Base-by-base conservation (phyloP, 2,329 filamentous ascomycete genomes). In the Colletotrichum sp. region DNA sequence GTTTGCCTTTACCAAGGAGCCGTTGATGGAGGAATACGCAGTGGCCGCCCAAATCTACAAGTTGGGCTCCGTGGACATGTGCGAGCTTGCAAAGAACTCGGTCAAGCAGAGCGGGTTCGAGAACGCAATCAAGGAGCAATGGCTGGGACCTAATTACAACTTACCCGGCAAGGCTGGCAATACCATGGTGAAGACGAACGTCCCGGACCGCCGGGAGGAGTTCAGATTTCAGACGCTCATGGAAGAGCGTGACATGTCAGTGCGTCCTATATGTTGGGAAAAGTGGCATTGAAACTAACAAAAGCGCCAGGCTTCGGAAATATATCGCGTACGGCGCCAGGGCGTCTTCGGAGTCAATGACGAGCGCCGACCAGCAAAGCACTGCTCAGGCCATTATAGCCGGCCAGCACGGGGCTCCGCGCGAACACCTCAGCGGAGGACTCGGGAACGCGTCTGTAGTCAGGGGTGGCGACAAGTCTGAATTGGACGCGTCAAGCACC, bases 31-130 rank as follows among this genome's bases (percentile, higher is more conserved):
- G 83, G 97, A 99, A 81, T 99, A 99, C 80, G 96, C 96, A 0
- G 97, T 99, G 11, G 97, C 97, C 5, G 97, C 97, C 6, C 97
- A 99, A 84, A 99, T 99, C 73, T 99, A 98, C 86, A 98, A 98
- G 85, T 91, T 99, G 51, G 97, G 93, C 80, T 94, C 96, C 1
- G 96, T 98, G 6, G 97, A 99, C 80, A 99, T 99, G 97, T 98
- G 97, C 81, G 97, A 99, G 84, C 85, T 99, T 71, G 97, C 97
- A 29, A 98, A 98, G 84, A 96, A 98, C 82, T 98, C 95, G 12
- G 97, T 99, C 54, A 92, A 93, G 78, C 97, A 99, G 82, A 98
- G 95, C 81, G 97, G 97, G 8, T 99, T 98, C 80, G 97, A 99
- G 82, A 88, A 94, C 78, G 90, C 92, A 15, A 88, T 98, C 79